Percentiles rank a stretch among this genome's conserved stretches.
These are phyloP conservation scores for Cinnamomum chago DNA, from an alignment of 164 flowering plant genomes.

Conservation along the genomic window DNA sequence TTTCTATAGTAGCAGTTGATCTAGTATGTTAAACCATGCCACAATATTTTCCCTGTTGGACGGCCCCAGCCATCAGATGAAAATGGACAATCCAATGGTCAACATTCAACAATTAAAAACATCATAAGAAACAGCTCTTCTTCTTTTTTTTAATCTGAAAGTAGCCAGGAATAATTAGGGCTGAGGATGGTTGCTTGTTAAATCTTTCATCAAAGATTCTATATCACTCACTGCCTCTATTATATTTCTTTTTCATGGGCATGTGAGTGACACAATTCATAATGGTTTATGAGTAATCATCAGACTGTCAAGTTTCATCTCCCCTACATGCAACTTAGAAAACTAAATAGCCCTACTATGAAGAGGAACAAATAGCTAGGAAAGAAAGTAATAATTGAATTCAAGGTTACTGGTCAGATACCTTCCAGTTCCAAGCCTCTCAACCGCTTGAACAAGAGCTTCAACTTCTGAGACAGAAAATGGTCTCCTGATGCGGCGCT, in stretches of 20 bases:
- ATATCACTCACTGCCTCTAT: neutral
- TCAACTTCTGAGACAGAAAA: constrained; percentile 96
- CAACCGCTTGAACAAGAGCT: constrained; percentile 96
- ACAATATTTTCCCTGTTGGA: neutral
- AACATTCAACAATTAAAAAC: too few species aligned
- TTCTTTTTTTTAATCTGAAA: too few species aligned
- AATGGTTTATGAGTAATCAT: neutral
- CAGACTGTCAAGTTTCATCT: neutral
- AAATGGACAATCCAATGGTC: neutral
- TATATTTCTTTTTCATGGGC: neutral
- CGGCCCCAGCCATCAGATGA: neutral
- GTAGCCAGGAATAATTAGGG: too few species aligned
- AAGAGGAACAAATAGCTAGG: neutral
- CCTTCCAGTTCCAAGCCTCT: constrained; percentile 99
- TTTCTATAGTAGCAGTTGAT: neutral
- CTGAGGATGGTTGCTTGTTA: neutral
- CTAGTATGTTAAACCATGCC: neutral
- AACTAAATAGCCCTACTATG: neutral
- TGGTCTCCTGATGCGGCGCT: constrained; percentile 89
- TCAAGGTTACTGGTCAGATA: constrained; percentile 18
- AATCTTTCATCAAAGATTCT: too few species aligned
- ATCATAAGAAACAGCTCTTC: too few species aligned
- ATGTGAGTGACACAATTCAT: neutral
- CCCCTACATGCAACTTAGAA: neutral
- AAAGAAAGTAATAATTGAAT: neutral